phyloP scores from a whole-genome alignment of 1,139 yeast genomes.

The Arxiozyma slooffiae region DNA sequence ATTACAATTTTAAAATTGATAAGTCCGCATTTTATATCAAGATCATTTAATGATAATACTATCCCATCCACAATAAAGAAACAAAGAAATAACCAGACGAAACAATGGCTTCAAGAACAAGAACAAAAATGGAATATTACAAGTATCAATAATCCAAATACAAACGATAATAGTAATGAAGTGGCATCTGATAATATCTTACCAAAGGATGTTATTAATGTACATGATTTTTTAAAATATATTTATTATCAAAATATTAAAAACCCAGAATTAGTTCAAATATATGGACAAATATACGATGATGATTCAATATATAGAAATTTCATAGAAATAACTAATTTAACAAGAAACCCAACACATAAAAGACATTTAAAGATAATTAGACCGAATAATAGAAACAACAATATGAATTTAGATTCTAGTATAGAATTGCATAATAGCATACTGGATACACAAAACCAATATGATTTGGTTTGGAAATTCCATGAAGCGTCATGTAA shows the following conservation, averaged over 20 bases:
- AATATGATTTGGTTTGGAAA: slow-evolving; percentile 31
- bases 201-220: slow-evolving; percentile 17
- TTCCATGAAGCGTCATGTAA: slow-evolving; percentile 27
- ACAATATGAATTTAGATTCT: slow-evolving; percentile 17
- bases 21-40: slow-evolving; percentile 29
- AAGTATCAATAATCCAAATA: not conserved
- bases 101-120: slow-evolving; percentile 26
- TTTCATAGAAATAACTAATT: slow-evolving; percentile 22
- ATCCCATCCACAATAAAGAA: slow-evolving; percentile 24
- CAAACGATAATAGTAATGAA: not conserved
- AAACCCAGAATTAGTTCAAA: slow-evolving; percentile 18
- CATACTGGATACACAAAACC: slow-evolving; percentile 25
- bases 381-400: not conserved
- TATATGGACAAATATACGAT: slow-evolving; percentile 21
- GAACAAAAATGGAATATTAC: slow-evolving; percentile 22
- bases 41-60: slow-evolving; percentile 29
- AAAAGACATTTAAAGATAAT: slow-evolving; percentile 17
- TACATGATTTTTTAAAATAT: slow-evolving; percentile 20
- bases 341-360: slow-evolving; percentile 22
- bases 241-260: slow-evolving; percentile 17
- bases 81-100: slow-evolving; percentile 19
- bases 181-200: slow-evolving; percentile 4
- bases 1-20: slow-evolving; percentile 24
- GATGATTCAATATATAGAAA: slow-evolving; percentile 23
- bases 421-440: slow-evolving; percentile 11